phyloP scores from a whole-genome alignment of 129 eudicot genomes.

The Centaurea solstitialis region DNA sequence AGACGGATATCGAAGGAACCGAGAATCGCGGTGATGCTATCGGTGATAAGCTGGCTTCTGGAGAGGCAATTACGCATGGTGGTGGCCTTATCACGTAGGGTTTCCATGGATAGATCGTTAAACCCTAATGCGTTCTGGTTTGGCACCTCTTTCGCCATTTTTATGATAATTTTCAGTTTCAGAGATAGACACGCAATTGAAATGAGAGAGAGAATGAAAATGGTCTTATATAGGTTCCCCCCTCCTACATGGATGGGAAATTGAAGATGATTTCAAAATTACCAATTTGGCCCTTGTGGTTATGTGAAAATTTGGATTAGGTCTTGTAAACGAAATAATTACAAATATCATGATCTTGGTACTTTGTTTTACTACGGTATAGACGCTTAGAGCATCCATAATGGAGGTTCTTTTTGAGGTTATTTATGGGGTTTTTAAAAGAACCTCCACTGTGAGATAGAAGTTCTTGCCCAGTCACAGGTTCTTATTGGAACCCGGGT shows the following conservation, averaged over 20 bases:
- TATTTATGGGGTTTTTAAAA: no score
- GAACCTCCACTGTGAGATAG: no score
- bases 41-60: slow-evolving; percentile 75
- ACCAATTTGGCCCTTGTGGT: no score
- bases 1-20: slow-evolving; percentile 95
- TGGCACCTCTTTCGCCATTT: not conserved
- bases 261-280: no score
- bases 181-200: not conserved
- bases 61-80: slow-evolving; percentile 71
- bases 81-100: slow-evolving; percentile 61
- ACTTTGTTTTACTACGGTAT: no score
- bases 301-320: no score
- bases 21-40: slow-evolving; percentile 74
- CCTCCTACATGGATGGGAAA: not conserved
- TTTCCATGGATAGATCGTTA: slow-evolving; percentile 52
- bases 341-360: no score
- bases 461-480: no score
- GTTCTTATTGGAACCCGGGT: no score
- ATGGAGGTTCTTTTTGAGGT: no score
- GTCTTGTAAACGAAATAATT: no score
- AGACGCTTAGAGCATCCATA: no score
- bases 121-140: slow-evolving; percentile 37
- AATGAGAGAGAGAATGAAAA: not conserved
- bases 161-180: not conserved
- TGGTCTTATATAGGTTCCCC: not conserved